Evolutionary conservation across 495 filamentous ascomycete genomes (phyloP), one percentile per base, ranked within the genome.

Genomic region (Amphirosellinia nigrospora): DNA sequence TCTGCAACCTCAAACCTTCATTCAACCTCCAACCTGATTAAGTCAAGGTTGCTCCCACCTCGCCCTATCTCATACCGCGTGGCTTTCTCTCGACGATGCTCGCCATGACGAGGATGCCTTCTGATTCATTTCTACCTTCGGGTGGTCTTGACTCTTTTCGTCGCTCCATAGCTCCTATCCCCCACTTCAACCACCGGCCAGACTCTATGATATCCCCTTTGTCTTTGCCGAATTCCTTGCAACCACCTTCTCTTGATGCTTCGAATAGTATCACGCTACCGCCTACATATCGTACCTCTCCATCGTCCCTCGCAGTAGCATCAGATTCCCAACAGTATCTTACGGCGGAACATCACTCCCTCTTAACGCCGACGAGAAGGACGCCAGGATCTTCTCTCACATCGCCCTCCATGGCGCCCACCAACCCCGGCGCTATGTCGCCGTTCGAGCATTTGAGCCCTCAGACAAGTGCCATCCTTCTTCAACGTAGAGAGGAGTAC

Each of bases 131-230:
- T 66, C 73, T 72, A 74, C 79, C 78, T 10, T 63, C 68, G 52
- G 72, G 75, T 55, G 56, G 68, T 26, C 13, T 69, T 48, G 67
- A 69, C 68, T 46, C 59, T 13, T 70, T 58, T 53, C 59, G 70
- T 46, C 73, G 64, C n/a, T 53, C 70, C 16, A 72, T 73, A 38
- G 39, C 66, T 4, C 68, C 72, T 55, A 26, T 66, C 39, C 71
- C 79, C 62, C 72, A 71, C 43, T 70, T 77, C 28, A 71, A 75
- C 72, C 68, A 60, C 66, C 79, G 78, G 43, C 71, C 79, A 36
- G 72, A 78, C 48, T 78, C 81, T 30, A 62, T 83, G 63, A 81
- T 83, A 59, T 83, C 82, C 6, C 82, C 81, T 11, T 66, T 84
- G 48, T 69, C 78, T 30, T 71, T 84, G 61, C 79, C 81, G 36